Conservation (phyloP, 805 yeast species). For the Jamesozyma hellenica region DNA sequence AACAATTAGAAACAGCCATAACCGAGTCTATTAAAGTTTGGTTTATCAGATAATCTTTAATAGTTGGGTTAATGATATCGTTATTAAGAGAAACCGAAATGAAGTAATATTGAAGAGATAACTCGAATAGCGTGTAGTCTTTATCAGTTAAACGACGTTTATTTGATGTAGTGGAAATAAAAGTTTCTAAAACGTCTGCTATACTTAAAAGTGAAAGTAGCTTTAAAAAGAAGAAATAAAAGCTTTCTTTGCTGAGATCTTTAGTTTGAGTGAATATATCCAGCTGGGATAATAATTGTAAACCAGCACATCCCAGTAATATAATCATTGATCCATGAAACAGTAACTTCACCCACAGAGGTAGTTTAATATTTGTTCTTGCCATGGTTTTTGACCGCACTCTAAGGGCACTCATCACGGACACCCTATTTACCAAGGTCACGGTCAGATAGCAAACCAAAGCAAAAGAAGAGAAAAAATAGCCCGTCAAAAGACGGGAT, state of each 20-base stretch:
- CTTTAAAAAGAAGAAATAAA: constrained; percentile 4
- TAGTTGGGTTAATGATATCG: too few relatives aligned
- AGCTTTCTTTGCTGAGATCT: not conserved
- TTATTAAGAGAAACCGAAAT: not conserved
- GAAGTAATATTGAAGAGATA: constrained; percentile 19
- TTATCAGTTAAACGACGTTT: constrained; percentile 18
- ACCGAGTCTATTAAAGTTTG: constrained; percentile 27
- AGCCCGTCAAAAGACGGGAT: constrained; percentile 17
- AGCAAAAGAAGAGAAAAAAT: constrained; percentile 42
- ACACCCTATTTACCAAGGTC: constrained; percentile 45
- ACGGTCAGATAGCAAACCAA: constrained; percentile 49
- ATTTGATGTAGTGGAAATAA: constrained; percentile 43
- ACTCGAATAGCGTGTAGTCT: constrained; percentile 23
- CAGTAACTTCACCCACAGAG: constrained; percentile 25
- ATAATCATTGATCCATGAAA: constrained; percentile 17
- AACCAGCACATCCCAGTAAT: not conserved
- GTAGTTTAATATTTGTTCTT: constrained; percentile 8
- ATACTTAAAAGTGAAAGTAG: constrained; percentile 20
- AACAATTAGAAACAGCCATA: constrained; percentile 48
- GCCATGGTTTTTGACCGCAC: constrained; percentile 31
- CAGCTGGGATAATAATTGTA: not conserved
- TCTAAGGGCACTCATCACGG: constrained; percentile 40
- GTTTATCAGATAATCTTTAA: not conserved
- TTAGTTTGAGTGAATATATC: not conserved
- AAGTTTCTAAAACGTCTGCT: constrained; percentile 41